A percentile compares a stretch with the other conserved stretches of the same genome.
Evolutionary conservation across 352 stramenopile species (phyloP).

Genomic region (Peronosclerospora sorghi): DNA sequence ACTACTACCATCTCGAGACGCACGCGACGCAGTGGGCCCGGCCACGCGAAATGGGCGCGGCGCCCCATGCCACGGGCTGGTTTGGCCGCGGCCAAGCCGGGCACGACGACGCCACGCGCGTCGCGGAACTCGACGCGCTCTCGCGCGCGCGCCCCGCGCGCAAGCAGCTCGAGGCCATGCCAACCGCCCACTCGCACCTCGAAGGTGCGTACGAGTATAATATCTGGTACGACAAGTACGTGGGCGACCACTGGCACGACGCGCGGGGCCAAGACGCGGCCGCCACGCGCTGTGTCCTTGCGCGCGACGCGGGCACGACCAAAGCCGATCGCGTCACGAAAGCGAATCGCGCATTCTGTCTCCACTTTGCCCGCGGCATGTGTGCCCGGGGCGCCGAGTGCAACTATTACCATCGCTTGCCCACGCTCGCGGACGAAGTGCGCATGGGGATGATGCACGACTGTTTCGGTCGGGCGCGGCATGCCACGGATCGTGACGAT

Average conservation of each 20-base stretch:
- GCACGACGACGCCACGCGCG: conserved; percentile 48
- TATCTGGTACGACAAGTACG: conserved; percentile 92
- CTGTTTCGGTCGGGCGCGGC: conserved; percentile 86
- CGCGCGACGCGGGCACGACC: conserved; percentile 82
- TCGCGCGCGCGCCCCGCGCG: conserved; percentile 77
- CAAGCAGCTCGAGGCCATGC: conserved; percentile 88
- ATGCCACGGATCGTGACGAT: conserved; percentile 87
- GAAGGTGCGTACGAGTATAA: conserved; percentile 92
- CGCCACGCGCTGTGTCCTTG: conserved; percentile 75
- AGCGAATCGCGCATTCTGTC: conserved; percentile 84
- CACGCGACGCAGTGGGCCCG: conserved; percentile 85
- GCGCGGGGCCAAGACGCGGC: conserved; percentile 77
- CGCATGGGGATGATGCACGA: conserved; percentile 86
- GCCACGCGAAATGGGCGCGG: conserved; percentile 83
- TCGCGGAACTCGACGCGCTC: conserved; percentile 76
- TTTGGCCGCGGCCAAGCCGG: conserved; percentile 87
- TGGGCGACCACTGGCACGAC: conserved; percentile 86
- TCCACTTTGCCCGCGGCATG: conserved; percentile 89
- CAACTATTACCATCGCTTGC: conserved; percentile 87
- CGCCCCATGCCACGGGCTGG: conserved; percentile 86
- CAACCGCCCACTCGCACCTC: conserved; percentile 70
- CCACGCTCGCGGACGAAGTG: conserved; percentile 58
- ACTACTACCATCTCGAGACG: conserved; percentile 89
- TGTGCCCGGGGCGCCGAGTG: conserved; percentile 84
- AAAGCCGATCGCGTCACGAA: conserved; percentile 84